Conservation (phyloP, 345 rosid species). For the Aegle marmelos region DNA sequence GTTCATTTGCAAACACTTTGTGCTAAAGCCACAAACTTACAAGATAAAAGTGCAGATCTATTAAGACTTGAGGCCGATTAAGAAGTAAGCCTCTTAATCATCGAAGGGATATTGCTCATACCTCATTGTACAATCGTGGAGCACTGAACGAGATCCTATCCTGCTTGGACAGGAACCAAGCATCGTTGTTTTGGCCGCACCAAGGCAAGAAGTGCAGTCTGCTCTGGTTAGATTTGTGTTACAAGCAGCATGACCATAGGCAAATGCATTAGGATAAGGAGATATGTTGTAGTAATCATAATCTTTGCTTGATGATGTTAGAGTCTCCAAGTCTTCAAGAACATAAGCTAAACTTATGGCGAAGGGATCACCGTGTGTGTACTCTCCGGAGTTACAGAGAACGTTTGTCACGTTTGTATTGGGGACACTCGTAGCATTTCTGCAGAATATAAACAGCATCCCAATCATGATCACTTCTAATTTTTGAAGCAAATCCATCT, state of each 20-base stretch:
- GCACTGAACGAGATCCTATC: constrained; percentile 51
- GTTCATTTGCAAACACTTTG: not conserved
- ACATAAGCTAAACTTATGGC: constrained; percentile 32
- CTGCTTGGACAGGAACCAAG: constrained; percentile 32
- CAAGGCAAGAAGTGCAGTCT: constrained; percentile 43
- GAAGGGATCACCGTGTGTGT: constrained; percentile 47
- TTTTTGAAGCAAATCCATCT: constrained; percentile 27
- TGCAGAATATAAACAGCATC: constrained; percentile 1
- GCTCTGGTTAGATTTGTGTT: constrained; percentile 33
- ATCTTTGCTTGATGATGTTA: constrained; percentile 26
- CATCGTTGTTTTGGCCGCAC: constrained; percentile 40
- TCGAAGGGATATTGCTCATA: constrained; percentile 60
- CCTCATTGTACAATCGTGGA: constrained; percentile 51
- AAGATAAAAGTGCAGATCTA: not conserved
- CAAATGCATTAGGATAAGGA: constrained; percentile 58
- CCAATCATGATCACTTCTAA: constrained; percentile 4
- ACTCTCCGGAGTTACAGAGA: constrained; percentile 40
- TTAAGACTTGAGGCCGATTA: not conserved
- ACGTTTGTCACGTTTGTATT: constrained; percentile 30
- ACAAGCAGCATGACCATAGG: constrained; percentile 57
- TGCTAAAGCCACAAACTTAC: not conserved
- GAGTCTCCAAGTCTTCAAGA: constrained; percentile 29
- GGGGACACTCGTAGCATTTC: constrained; percentile 20
- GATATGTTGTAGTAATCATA: constrained; percentile 48
- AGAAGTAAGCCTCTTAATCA: constrained; percentile 16